These are phyloP conservation scores for Candida morakotiae DNA, from an alignment of 805 yeast species.

Conservation along the genomic window DNA sequence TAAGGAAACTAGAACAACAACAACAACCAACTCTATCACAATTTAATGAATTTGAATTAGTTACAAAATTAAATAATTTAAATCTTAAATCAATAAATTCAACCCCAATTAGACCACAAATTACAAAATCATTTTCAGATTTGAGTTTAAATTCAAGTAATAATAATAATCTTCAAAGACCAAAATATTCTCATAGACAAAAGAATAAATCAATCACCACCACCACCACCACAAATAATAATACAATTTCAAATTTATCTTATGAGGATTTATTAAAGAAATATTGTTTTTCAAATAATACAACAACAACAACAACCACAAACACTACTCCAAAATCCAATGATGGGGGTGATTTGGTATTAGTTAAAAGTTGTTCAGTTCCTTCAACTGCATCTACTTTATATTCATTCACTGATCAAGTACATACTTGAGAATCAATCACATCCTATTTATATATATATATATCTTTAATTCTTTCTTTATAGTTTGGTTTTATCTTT, in stretches of 20 bases:
- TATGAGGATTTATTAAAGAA: slow-evolving; percentile 32
- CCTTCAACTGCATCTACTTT: slow-evolving; percentile 30
- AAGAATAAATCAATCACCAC: slow-evolving; percentile 2
- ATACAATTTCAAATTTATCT: slow-evolving; percentile 6
- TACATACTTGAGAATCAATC: slow-evolving; percentile 17
- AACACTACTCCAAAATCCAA: no score
- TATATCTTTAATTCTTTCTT: slow-evolving; percentile 12
- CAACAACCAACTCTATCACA: slow-evolving; percentile 11
- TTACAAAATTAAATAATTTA: slow-evolving; percentile 14
- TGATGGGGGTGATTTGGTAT: no score
- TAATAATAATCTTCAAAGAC: neutral
- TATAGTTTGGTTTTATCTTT: no score
- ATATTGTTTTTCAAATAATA: slow-evolving; percentile 33
- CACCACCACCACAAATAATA: neutral
- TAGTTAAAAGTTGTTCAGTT: slow-evolving; percentile 6
- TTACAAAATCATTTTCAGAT: slow-evolving; percentile 8
- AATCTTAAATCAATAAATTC: slow-evolving; percentile 3
- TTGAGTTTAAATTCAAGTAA: slow-evolving; percentile 1
- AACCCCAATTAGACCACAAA: slow-evolving; percentile 2
- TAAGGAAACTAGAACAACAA: neutral
- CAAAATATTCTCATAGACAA: slow-evolving; percentile 9
- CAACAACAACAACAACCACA: neutral
- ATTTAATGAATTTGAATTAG: slow-evolving; percentile 17
- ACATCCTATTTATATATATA: no score
- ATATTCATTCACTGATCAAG: slow-evolving; percentile 30